Percentiles rank a stretch among this genome's conserved stretches.
Evolutionary conservation across 2,329 filamentous ascomycete species (phyloP).

Genomic region (Cordyceps farinosa): DNA sequence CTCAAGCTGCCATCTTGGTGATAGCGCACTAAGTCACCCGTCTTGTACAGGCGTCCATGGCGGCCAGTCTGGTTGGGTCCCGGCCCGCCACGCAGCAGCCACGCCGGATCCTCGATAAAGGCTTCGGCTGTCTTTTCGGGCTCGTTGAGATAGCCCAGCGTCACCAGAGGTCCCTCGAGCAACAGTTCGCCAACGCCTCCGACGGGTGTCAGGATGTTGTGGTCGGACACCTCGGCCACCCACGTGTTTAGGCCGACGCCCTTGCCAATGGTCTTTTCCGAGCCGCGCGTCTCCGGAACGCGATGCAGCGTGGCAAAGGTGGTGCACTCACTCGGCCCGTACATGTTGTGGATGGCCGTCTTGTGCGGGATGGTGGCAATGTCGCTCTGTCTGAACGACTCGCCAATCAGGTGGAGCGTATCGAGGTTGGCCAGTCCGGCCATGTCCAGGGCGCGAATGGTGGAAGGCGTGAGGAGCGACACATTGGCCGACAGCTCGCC

Average conservation of each 20-base stretch:
- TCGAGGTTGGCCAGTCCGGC: background rate
- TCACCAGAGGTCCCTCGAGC: conserved; percentile 23
- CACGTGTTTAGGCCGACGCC: conserved; percentile 2
- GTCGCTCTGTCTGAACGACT: conserved; percentile 4
- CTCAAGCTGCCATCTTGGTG: conserved; percentile 31
- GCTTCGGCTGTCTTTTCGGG: conserved; percentile 22
- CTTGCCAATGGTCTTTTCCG: conserved; percentile 1
- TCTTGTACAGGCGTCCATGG: conserved; percentile 38
- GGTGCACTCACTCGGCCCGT: conserved; percentile 6
- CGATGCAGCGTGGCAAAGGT: conserved; percentile 4
- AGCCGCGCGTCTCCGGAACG: background rate
- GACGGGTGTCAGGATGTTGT: conserved; percentile 20
- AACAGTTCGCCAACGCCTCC: conserved; percentile 22
- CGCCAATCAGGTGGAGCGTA: conserved; percentile 6
- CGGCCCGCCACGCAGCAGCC: conserved; percentile 13
- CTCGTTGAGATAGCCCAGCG: conserved; percentile 22
- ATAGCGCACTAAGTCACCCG: conserved; percentile 45
- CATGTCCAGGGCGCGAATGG: background rate
- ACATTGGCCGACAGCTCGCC: background rate
- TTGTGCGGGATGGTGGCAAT: background rate
- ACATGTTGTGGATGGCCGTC: conserved; percentile 12
- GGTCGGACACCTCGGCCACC: background rate
- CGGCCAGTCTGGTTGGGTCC: background rate
- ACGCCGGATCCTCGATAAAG: conserved; percentile 22
- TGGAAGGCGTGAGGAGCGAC: conserved; percentile 6